Percentiles rank a stretch among this genome's conserved stretches.
Evolutionary conservation across 306 rosid species (phyloP).

Genomic region (Fragaria iinumae): DNA sequence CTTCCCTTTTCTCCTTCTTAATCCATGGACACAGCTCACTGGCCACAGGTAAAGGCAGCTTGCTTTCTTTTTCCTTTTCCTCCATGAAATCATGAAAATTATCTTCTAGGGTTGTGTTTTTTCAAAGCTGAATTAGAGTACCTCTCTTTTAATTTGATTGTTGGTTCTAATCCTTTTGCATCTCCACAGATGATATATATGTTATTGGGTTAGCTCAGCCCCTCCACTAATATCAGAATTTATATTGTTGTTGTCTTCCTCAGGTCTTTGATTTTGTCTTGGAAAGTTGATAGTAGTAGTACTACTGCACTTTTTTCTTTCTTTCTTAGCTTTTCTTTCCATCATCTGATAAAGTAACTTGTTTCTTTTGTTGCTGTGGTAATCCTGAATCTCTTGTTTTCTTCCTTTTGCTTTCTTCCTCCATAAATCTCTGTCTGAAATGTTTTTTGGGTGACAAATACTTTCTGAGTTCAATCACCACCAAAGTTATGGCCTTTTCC

Average conservation of each 20-base stretch:
- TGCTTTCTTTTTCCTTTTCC: constrained; percentile 35
- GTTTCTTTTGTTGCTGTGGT: constrained; percentile 41
- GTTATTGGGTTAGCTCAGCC: constrained; percentile 34
- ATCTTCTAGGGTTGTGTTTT: constrained; percentile 27
- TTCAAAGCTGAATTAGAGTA: constrained; percentile 30
- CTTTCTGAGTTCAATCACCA: constrained; percentile 5
- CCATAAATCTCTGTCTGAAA: constrained; percentile 14
- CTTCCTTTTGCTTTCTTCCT: constrained; percentile 30
- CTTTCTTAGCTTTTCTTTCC: constrained; percentile 17
- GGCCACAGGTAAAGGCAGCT: constrained; percentile 83
- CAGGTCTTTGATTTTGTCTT: constrained; percentile 41
- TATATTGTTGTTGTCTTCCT: constrained; percentile 31
- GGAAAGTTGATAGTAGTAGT: constrained; percentile 36
- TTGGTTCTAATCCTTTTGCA: constrained; percentile 33
- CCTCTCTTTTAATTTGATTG: constrained; percentile 23
- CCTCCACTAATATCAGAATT: constrained; percentile 39
- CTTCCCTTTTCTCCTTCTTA: constrained; percentile 34
- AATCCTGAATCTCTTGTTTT: constrained; percentile 46
- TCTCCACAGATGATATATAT: constrained; percentile 29
- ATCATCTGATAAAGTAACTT: constrained; percentile 48
- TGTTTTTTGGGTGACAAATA: constrained; percentile 11
- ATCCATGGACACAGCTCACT: constrained; percentile 95
- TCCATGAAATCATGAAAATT: constrained; percentile 44
- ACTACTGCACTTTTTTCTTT: constrained; percentile 46
- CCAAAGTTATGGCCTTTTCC: constrained; percentile 32